A percentile compares a stretch with the other conserved stretches of the same genome.
Evolutionary conservation across 1,284 basidiomycete genomes (phyloP).

Genomic region (Gomphus bonarii): DNA sequence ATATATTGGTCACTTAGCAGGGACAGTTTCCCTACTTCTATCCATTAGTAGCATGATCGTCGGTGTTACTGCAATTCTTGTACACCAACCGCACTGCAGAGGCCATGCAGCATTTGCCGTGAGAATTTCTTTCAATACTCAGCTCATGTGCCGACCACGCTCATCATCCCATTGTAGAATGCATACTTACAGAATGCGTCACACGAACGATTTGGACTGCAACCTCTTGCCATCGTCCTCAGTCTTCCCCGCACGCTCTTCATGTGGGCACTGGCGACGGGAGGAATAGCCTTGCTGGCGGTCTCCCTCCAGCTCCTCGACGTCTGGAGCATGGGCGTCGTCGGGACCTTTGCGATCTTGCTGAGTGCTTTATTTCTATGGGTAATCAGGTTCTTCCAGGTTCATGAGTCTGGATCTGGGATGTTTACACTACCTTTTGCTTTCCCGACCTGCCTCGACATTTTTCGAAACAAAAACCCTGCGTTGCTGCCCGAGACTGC

Average conservation of each 20-base stretch:
- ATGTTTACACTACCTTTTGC: background rate
- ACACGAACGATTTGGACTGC: background rate
- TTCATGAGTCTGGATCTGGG: background rate
- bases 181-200: constrained; percentile 1
- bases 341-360: background rate
- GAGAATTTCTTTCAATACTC: background rate
- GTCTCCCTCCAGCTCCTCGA: background rate
- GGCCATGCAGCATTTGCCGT: constrained; percentile 1
- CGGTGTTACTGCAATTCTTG: background rate
- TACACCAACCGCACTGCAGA: background rate
- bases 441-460: background rate
- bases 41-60: background rate
- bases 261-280: background rate
- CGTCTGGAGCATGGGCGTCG: background rate
- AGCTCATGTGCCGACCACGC: background rate
- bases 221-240: constrained; percentile 2
- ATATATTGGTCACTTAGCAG: background rate
- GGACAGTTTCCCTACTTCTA: background rate
- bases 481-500: background rate
- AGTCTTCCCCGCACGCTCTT: background rate
- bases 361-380: background rate
- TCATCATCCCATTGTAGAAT: background rate
- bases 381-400: background rate
- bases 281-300: background rate
- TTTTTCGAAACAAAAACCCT: background rate